These are phyloP conservation scores for Solanum stenotomum DNA, from an alignment of 257 asterid genomes.

Conservation along the genomic window DNA sequence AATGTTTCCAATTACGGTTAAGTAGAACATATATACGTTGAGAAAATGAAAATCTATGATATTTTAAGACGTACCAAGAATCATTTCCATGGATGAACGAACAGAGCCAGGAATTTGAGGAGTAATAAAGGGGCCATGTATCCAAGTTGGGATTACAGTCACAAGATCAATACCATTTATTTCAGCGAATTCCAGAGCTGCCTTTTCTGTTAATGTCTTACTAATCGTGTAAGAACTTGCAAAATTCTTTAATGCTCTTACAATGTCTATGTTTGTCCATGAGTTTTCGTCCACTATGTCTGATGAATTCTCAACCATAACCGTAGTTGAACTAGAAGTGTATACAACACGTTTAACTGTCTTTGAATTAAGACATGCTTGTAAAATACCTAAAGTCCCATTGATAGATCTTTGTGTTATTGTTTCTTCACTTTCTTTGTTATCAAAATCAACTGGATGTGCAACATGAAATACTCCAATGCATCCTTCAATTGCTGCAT, in stretches of 20 bases:
- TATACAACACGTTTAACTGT: conserved; percentile 40
- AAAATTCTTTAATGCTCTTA: neutral
- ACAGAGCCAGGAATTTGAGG: conserved; percentile 24
- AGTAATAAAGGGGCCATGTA: conserved; percentile 47
- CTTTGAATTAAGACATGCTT: conserved; percentile 29
- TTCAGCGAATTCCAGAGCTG: conserved; percentile 36
- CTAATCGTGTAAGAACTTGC: conserved; percentile 30
- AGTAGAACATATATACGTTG: neutral
- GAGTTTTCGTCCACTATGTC: conserved; percentile 20
- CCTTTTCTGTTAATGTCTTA: conserved; percentile 39
- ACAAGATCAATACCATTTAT: conserved; percentile 45
- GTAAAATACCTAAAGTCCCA: conserved; percentile 30
- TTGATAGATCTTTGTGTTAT: conserved; percentile 4
- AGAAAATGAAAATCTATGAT: neutral
- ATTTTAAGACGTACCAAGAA: neutral
- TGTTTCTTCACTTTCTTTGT: conserved; percentile 36
- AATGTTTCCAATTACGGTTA: neutral
- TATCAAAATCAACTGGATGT: conserved; percentile 47
- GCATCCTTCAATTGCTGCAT: conserved; percentile 48
- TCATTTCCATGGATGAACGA: neutral
- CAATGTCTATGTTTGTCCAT: conserved; percentile 18
- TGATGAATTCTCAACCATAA: neutral
- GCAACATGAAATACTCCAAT: conserved; percentile 62
- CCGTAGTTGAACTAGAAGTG: conserved; percentile 36
- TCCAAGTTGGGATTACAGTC: conserved; percentile 32